These are phyloP conservation scores for Pyrus hybrid DNA, from an alignment of 331 rosid species.

Conservation along the genomic window DNA sequence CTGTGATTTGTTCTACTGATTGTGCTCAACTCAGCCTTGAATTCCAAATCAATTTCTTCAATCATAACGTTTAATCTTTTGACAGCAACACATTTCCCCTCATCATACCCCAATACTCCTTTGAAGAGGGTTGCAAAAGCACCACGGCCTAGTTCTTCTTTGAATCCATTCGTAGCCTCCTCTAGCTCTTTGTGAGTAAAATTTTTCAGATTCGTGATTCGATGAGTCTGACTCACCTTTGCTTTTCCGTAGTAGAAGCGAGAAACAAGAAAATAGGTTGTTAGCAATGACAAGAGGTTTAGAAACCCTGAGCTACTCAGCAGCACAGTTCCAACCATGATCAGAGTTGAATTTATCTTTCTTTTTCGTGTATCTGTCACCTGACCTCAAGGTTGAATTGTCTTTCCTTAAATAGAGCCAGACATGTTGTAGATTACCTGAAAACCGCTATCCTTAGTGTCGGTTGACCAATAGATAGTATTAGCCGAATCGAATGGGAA, in stretches of 20 bases:
- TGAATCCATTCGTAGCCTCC: not conserved
- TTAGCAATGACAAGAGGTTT: not conserved
- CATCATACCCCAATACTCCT: not conserved
- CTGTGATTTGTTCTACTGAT: conserved; percentile 2
- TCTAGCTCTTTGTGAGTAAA: not conserved
- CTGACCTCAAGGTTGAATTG: not conserved
- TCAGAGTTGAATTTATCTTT: not conserved
- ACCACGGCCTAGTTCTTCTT: conserved; percentile 11
- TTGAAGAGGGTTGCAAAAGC: conserved; percentile 7
- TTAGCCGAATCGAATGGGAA: not conserved
- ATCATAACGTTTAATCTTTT: not conserved
- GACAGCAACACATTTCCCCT: not conserved
- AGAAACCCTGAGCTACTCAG: not conserved
- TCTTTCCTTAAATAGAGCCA: not conserved
- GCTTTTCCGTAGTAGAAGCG: not conserved
- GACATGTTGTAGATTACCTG: not conserved
- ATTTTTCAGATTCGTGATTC: not conserved
- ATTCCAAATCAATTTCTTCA: not conserved
- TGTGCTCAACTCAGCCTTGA: not conserved
- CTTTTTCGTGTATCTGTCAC: not conserved
- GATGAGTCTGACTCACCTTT: not conserved
- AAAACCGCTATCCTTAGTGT: not conserved
- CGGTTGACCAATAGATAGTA: not conserved
- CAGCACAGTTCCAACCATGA: not conserved
- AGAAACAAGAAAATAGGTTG: not conserved